Conservation (phyloP, 805 yeast genomes). For the Lachancea sp. region DNA sequence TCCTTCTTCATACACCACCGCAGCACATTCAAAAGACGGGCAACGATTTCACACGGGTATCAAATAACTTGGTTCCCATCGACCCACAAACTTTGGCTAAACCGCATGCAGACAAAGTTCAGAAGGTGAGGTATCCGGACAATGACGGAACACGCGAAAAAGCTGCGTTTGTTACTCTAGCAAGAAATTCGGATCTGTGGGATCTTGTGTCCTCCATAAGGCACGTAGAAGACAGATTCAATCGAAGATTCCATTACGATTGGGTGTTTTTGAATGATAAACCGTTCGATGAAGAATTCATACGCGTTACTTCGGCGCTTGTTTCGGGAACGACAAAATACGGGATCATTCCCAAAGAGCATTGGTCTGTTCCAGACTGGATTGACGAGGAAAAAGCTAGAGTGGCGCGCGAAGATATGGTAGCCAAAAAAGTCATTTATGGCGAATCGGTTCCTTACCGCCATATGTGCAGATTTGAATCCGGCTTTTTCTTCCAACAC, state of each 20-base stretch:
- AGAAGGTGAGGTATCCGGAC: slow-evolving; percentile 25
- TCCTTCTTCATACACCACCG: slow-evolving; percentile 7
- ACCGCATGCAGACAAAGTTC: slow-evolving; percentile 29
- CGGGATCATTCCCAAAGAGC: slow-evolving; percentile 53
- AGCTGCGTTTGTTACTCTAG: slow-evolving; percentile 65
- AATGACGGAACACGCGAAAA: slow-evolving; percentile 39
- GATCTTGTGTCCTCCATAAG: slow-evolving; percentile 52
- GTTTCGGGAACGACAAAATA: slow-evolving; percentile 59
- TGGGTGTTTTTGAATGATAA: slow-evolving; percentile 76
- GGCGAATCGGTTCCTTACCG: slow-evolving; percentile 58
- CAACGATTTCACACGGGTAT: background rate
- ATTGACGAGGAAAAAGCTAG: slow-evolving; percentile 50
- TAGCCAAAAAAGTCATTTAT: slow-evolving; percentile 42
- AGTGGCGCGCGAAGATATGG: slow-evolving; percentile 40
- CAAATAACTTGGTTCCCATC: background rate
- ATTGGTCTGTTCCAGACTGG: slow-evolving; percentile 67
- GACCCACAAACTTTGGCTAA: slow-evolving; percentile 8
- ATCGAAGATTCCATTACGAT: slow-evolving; percentile 56
- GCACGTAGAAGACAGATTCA: slow-evolving; percentile 61
- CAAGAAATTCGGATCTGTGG: slow-evolving; percentile 60
- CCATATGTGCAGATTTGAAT: slow-evolving; percentile 53
- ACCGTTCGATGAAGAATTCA: slow-evolving; percentile 54
- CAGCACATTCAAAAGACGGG: background rate
- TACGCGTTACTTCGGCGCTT: slow-evolving; percentile 38
- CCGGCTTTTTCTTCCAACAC: slow-evolving; percentile 57